Percentiles rank a stretch among this genome's conserved stretches.
Conservation (phyloP, 2,329 filamentous ascomycete species). For the Colletotrichum eleusines region DNA sequence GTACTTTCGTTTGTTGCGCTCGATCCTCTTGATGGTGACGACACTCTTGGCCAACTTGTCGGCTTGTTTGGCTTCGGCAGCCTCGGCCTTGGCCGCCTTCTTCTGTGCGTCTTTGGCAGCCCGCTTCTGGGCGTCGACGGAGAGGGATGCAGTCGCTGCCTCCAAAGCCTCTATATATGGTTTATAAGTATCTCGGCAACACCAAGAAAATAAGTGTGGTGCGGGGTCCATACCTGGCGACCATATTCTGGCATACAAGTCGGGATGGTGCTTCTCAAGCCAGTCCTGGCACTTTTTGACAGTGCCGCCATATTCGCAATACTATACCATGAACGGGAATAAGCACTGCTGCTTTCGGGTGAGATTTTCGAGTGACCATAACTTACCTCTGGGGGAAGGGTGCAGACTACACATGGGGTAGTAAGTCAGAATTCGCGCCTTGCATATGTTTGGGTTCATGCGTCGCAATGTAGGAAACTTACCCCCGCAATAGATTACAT, state of each 20-base stretch:
- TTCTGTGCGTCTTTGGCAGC: constrained; percentile 96
- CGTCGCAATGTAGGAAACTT: constrained; percentile 48
- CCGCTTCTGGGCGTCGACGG: constrained; percentile 91
- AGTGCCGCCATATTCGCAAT: constrained; percentile 98
- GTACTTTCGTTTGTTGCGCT: constrained; percentile 97
- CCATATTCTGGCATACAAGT: constrained; percentile 84
- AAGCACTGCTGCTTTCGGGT: not conserved
- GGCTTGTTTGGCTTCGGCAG: constrained; percentile 84
- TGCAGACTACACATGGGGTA: constrained; percentile 64
- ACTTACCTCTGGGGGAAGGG: constrained; percentile 73
- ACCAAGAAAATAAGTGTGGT: not conserved
- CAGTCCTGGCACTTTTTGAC: constrained; percentile 98
- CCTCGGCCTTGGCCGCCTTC: constrained; percentile 94
- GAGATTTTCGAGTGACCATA: not conserved
- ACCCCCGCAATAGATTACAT: constrained; percentile 71
- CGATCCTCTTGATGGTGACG: constrained; percentile 94
- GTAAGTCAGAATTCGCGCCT: constrained; percentile 33
- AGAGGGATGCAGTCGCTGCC: constrained; percentile 86
- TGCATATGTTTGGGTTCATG: not conserved
- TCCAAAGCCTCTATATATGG: constrained; percentile 76
- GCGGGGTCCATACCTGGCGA: constrained; percentile 74
- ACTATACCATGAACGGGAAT: constrained; percentile 66
- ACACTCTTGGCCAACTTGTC: constrained; percentile 86
- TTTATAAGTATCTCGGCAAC: constrained; percentile 18
- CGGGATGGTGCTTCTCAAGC: constrained; percentile 81